Evolutionary conservation across 116 monocot genomes (phyloP).

Genomic region (Papilionanthe hybrid): DNA sequence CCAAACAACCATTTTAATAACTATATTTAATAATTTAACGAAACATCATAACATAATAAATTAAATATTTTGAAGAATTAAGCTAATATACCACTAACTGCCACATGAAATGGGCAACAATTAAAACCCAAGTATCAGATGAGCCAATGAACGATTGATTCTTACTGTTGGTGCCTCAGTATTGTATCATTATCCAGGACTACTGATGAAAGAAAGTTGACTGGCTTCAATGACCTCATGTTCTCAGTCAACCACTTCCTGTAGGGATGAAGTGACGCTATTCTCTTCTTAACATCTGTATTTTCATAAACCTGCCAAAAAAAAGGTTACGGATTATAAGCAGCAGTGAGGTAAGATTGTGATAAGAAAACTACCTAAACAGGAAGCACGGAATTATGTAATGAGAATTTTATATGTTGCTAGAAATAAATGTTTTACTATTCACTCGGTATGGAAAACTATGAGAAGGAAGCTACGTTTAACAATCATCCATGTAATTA

Average conservation of each 20-base stretch:
- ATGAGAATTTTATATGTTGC: no score
- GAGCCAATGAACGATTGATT: not conserved
- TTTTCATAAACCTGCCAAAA: conserved; percentile 77
- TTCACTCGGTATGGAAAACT: no score
- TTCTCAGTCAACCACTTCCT: conserved; percentile 81
- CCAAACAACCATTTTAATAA: no score
- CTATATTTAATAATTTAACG: no score
- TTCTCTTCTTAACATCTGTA: conserved; percentile 85
- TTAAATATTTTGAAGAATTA: no score
- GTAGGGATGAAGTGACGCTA: conserved; percentile 78
- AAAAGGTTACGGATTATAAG: not conserved
- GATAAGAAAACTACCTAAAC: no score
- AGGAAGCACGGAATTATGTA: no score
- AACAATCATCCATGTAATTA: no score
- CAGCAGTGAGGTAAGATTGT: not conserved
- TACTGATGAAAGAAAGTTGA: conserved; percentile 77
- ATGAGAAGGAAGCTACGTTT: no score
- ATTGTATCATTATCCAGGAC: conserved; percentile 75
- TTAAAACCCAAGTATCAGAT: not conserved
- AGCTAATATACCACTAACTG: no score
- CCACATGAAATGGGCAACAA: not conserved
- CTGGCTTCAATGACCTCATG: conserved; percentile 73
- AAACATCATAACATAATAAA: no score
- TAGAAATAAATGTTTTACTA: no score
- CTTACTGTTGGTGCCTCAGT: conserved; percentile 93